phyloP scores from a whole-genome alignment of 2,329 filamentous ascomycete species.

The Basipetospora chlamydospora region DNA sequence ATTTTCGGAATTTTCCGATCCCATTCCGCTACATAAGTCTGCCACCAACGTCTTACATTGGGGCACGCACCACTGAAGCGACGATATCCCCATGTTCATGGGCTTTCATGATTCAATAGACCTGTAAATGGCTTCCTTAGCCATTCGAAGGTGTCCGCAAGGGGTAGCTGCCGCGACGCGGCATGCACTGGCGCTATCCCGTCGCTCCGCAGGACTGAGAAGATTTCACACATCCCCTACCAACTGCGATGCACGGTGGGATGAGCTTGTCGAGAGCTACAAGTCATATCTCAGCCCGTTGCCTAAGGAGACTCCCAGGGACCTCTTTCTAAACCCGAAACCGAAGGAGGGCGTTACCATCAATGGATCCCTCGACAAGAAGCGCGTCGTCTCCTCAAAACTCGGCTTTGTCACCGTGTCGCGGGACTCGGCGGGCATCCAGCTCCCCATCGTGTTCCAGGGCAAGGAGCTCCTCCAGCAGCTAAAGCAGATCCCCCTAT shows the following conservation, averaged over 20 bases:
- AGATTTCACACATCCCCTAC: constrained; percentile 5
- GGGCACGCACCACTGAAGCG: no score
- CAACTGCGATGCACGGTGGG: background rate
- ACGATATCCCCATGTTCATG: no score
- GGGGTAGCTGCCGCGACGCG: background rate
- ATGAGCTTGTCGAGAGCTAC: constrained; percentile 5
- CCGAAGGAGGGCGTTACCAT: constrained; percentile 16
- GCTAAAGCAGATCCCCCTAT: constrained; percentile 30
- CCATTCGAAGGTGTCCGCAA: background rate
- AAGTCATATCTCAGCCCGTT: constrained; percentile 2
- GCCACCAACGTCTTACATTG: no score
- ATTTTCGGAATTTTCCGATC: no score
- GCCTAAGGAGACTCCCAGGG: constrained; percentile 1
- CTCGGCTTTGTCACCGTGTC: constrained; percentile 54
- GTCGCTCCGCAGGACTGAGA: background rate
- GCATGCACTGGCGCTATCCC: background rate
- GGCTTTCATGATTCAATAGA: no score
- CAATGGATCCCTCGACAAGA: constrained; percentile 58
- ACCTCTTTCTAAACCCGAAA: constrained; percentile 5
- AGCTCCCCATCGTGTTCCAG: constrained; percentile 20
- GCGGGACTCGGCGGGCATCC: constrained; percentile 18
- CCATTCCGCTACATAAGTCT: no score
- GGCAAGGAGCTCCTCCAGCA: constrained; percentile 21
- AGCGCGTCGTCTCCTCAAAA: constrained; percentile 51
- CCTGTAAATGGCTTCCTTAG: constrained; percentile 3